Evolutionary conservation across 1,284 basidiomycete species (phyloP).

Genomic region (Ganoderma resinaceum): DNA sequence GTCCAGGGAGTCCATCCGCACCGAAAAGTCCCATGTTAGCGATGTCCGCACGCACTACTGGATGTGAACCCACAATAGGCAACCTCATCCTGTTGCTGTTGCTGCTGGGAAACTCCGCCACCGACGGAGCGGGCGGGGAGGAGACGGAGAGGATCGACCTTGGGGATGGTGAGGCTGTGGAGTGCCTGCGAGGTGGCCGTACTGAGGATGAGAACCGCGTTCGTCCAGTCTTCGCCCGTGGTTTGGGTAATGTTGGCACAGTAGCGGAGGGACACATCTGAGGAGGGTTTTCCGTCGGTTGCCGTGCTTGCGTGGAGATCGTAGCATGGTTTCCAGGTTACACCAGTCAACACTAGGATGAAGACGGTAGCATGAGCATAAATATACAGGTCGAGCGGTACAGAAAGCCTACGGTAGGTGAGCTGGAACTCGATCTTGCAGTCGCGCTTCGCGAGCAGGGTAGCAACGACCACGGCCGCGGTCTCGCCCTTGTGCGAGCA

Average conservation of each 20-base stretch:
- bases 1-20: neutral
- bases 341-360: slow-evolving; percentile 51
- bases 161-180: slow-evolving; percentile 13
- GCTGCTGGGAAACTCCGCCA: neutral
- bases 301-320: slow-evolving; percentile 61
- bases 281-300: slow-evolving; percentile 50
- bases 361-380: neutral
- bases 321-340: slow-evolving; percentile 60
- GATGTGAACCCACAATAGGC: neutral
- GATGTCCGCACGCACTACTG: neutral
- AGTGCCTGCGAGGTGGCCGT: slow-evolving; percentile 19
- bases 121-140: neutral
- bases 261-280: slow-evolving; percentile 58
- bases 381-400: neutral
- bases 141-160: neutral
- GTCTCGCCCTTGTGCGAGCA: slow-evolving; percentile 44
- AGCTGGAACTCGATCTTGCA: slow-evolving; percentile 51
- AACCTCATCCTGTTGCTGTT: neutral
- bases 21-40: neutral
- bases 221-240: slow-evolving; percentile 70
- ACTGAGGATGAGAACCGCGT: slow-evolving; percentile 19
- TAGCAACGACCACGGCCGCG: slow-evolving; percentile 46
- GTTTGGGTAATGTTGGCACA: slow-evolving; percentile 59
- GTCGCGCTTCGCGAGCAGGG: slow-evolving; percentile 47
- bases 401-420: slow-evolving; percentile 57